phyloP scores from a whole-genome alignment of 2,329 filamentous ascomycete species.

The Botrytis pseudocinerea region DNA sequence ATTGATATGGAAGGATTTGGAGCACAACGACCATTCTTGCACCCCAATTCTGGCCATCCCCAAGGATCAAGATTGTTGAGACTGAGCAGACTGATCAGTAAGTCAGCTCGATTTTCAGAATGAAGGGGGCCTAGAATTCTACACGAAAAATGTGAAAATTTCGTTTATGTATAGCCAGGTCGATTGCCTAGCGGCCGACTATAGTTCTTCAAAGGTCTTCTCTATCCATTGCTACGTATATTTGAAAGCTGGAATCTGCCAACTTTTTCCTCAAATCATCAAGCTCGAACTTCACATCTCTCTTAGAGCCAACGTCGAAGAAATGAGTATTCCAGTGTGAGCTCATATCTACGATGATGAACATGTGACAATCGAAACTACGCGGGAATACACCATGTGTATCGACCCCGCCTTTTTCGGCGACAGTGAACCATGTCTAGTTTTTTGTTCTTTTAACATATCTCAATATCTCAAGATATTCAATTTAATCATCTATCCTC shows the following conservation, averaged over 20 bases:
- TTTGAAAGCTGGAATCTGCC: constrained; percentile 13
- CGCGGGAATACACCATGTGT: neutral
- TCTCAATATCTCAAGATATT: neutral
- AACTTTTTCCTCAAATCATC: neutral
- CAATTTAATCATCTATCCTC: neutral
- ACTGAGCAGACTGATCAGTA: neutral
- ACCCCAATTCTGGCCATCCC: neutral
- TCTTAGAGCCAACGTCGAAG: neutral
- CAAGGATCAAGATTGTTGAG: neutral
- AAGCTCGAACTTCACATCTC: neutral
- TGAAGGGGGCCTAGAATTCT: neutral
- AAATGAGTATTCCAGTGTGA: neutral
- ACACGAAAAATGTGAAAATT: neutral
- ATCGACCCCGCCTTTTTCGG: neutral
- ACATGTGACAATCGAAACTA: neutral
- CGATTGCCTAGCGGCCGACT: neutral
- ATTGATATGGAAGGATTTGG: neutral
- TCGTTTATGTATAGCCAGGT: neutral
- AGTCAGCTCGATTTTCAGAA: neutral
- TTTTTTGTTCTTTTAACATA: neutral
- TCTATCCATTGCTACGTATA: constrained; percentile 11
- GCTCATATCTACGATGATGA: neutral
- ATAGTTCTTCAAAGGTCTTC: neutral
- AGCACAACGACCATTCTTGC: neutral
- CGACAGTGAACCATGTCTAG: too few species aligned